Percentiles rank a stretch among this genome's conserved stretches.
Evolutionary conservation across 495 filamentous ascomycete genomes (phyloP).

Genomic region (Podospora didyma): DNA sequence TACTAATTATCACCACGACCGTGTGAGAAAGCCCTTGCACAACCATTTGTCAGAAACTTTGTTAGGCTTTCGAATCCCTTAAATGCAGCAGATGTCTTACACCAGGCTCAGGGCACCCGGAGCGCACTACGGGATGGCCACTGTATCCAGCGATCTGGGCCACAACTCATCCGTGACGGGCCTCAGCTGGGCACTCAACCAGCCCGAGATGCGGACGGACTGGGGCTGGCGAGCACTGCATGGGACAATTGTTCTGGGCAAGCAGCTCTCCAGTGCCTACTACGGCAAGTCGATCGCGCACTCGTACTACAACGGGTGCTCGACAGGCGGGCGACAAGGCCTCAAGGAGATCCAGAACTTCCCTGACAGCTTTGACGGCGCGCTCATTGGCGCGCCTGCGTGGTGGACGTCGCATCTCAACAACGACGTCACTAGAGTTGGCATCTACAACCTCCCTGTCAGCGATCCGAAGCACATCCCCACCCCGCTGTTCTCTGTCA

Average conservation of each 20-base stretch:
- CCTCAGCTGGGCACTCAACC: slow-evolving; percentile 45
- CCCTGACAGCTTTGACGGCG: slow-evolving; percentile 59
- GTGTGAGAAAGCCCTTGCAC: not conserved
- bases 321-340: slow-evolving; percentile 54
- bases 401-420: slow-evolving; percentile 50
- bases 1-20: not conserved
- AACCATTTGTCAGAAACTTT: too few species aligned
- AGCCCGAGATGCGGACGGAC: slow-evolving; percentile 30
- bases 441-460: slow-evolving; percentile 35
- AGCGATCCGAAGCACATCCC: slow-evolving; percentile 49
- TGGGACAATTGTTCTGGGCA: slow-evolving; percentile 39
- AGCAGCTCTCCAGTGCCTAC: slow-evolving; percentile 36
- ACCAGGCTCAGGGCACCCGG: slow-evolving; percentile 13
- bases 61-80: too few species aligned
- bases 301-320: slow-evolving; percentile 53
- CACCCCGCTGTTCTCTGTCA: slow-evolving; percentile 41
- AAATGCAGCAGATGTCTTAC: not conserved
- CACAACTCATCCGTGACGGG: slow-evolving; percentile 42
- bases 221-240: slow-evolving; percentile 50
- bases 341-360: slow-evolving; percentile 47
- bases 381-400: slow-evolving; percentile 36
- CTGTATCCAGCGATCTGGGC: slow-evolving; percentile 54
- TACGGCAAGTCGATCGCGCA: slow-evolving; percentile 39
- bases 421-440: slow-evolving; percentile 35
- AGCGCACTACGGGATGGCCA: slow-evolving; percentile 43